Evolutionary conservation across 495 filamentous ascomycete genomes (phyloP).

Genomic region (Hypoxylon lienhwacheense): DNA sequence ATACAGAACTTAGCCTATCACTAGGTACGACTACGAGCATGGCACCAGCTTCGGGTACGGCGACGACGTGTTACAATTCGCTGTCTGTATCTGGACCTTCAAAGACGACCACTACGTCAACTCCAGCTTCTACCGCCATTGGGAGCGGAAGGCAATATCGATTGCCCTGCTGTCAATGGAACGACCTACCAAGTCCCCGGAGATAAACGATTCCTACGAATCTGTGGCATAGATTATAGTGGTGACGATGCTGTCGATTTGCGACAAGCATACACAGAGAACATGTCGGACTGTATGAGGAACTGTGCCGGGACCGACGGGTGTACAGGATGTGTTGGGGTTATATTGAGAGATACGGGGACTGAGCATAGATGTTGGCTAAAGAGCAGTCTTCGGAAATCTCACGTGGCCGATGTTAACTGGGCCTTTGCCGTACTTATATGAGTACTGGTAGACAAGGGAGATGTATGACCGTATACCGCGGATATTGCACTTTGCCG

Average conservation of each 20-base stretch:
- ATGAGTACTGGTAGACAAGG: conserved; percentile 6
- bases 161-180: conserved; percentile 49
- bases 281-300: conserved; percentile 50
- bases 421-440: conserved; percentile 50
- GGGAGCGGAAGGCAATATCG: conserved; percentile 33
- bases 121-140: conserved; percentile 18
- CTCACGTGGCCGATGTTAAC: conserved; percentile 39
- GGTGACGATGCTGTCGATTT: conserved; percentile 43
- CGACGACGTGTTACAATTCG: conserved; percentile 6
- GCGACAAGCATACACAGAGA: conserved; percentile 41
- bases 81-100: conserved; percentile 21
- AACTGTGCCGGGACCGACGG: conserved; percentile 44
- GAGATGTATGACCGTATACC: not conserved
- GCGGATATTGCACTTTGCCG: too few relatives aligned
- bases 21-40: conserved; percentile 6
- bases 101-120: conserved; percentile 11
- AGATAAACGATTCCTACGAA: conserved; percentile 45
- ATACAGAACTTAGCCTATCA: conserved; percentile 6
- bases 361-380: conserved; percentile 47
- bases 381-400: conserved; percentile 43
- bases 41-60: not conserved
- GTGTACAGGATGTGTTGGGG: conserved; percentile 52
- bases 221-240: conserved; percentile 51
- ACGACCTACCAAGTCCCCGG: conserved; percentile 48
- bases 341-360: conserved; percentile 42